These are phyloP conservation scores for Pestalotiopsis sp. DNA, from an alignment of 2,329 filamentous ascomycete species.

Conservation along the genomic window DNA sequence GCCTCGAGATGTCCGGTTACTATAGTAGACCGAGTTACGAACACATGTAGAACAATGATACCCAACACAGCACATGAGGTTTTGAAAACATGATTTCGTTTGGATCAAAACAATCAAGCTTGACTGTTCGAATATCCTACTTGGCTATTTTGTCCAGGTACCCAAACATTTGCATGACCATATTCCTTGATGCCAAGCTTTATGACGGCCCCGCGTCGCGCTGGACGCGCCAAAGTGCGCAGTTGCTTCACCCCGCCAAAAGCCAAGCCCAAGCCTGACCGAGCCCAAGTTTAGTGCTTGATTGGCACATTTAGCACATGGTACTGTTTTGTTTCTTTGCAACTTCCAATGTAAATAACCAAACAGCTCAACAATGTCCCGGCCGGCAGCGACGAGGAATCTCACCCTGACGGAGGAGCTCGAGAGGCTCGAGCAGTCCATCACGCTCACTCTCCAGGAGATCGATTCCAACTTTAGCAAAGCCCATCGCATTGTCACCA, in stretches of 20 bases:
- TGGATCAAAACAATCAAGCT: background rate
- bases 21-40: slow-evolving; percentile 43
- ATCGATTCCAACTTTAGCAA: slow-evolving; percentile 99
- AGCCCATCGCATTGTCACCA: slow-evolving; percentile 93
- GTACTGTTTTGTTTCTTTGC: background rate
- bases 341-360: background rate
- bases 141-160: background rate
- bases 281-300: background rate
- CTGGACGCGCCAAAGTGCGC: slow-evolving; percentile 5
- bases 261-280: background rate
- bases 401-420: slow-evolving; percentile 92
- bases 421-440: slow-evolving; percentile 93
- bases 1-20: slow-evolving; percentile 71
- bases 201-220: slow-evolving; percentile 11
- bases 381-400: slow-evolving; percentile 49
- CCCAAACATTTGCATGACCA: background rate
- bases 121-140: no score
- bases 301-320: background rate
- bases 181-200: background rate
- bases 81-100: background rate
- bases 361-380: slow-evolving; percentile 44
- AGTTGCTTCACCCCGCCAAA: slow-evolving; percentile 6
- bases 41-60: slow-evolving; percentile 20
- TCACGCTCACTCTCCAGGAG: slow-evolving; percentile 95
- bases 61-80: background rate